Base-by-base conservation (phyloP, 495 filamentous ascomycete genomes). In the Gamarada debralockiae region DNA sequence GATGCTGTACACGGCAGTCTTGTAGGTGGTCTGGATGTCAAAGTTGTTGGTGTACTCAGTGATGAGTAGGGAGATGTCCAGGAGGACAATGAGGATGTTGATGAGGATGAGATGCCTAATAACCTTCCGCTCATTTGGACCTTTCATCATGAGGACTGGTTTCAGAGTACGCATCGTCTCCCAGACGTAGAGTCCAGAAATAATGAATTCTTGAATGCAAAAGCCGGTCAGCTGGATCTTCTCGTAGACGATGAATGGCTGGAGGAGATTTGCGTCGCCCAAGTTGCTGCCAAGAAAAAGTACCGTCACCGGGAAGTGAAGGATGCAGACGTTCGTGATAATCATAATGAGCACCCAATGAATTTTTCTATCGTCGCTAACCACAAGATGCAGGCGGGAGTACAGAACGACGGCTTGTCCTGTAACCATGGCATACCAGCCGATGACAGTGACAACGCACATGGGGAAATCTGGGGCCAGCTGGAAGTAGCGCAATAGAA, bases 361-460 rank as follows among this genome's bases (percentile, higher is more conserved):
- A 3, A 85, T 68, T n/a, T 73, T 59, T 18, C 67, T 67, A 12
- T 66, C 67, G 29, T 80, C 75, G 22, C 67, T 66, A 27, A 80
- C 65, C 31, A 87, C 71, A 43, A 86, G 67, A 56, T 86, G 79
- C 3, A 87, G 73, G n/a, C 84, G 76, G 3, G 82, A 86, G 68
- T 81, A 87, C n/a, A 87, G 70, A 12, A 87, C 82, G 42, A 86
- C 58, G 4, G 79, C 79, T 64, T 85, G 82, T 14, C 81, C 82
- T 0, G 81, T 83, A 3, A 87, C 80, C 81, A 85, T 84, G 21
- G 59, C 60, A 52, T 71, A 79, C 84, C 82, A 87, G 15, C 83
- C 82, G 18, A 80, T 50, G 22, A 72, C 74, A 34, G 75, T 57
- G 13, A 79, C 61, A 4, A 70, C 71, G 22, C 39, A 45, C n/a